Conservation (phyloP, 768 basidiomycete species). For the Mycena leptocephala region DNA sequence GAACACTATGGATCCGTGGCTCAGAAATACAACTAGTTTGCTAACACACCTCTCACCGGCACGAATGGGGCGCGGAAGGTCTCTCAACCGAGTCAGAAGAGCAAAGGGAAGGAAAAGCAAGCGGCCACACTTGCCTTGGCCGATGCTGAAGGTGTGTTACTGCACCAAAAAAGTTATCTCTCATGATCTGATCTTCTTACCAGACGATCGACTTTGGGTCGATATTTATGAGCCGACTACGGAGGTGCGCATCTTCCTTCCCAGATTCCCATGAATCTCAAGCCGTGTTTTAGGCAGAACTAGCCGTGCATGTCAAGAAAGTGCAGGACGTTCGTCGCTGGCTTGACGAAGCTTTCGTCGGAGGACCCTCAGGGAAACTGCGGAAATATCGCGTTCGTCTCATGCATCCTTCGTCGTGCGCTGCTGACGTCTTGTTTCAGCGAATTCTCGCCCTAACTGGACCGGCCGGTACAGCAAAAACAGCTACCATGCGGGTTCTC, state of each 20-base stretch:
- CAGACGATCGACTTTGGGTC: constrained; percentile 69
- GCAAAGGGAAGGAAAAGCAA: constrained; percentile 38
- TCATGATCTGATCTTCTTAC: not conserved
- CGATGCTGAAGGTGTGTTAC: not conserved
- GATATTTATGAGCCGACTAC: constrained; percentile 75
- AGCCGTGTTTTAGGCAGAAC: constrained; percentile 64
- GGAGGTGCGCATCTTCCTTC: constrained; percentile 57
- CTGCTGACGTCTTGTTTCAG: constrained; percentile 53
- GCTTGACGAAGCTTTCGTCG: constrained; percentile 81
- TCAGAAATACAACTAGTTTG: constrained; percentile 31
- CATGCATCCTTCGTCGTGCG: not conserved
- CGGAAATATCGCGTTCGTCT: constrained; percentile 81
- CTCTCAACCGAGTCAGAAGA: constrained; percentile 23
- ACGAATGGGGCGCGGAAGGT: constrained; percentile 1
- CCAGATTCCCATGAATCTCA: not conserved
- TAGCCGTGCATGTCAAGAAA: constrained; percentile 87
- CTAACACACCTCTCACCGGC: constrained; percentile 13
- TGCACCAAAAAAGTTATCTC: not conserved
- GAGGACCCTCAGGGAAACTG: constrained; percentile 74
- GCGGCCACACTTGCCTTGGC: not conserved
- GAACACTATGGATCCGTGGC: not conserved
- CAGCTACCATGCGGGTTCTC: constrained; percentile 85
- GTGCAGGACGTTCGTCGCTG: constrained; percentile 85
- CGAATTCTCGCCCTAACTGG: constrained; percentile 90
- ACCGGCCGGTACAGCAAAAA: constrained; percentile 93